Base-by-base conservation (phyloP, 2,329 filamentous ascomycete species). In the Dactylellina parvicollis region DNA sequence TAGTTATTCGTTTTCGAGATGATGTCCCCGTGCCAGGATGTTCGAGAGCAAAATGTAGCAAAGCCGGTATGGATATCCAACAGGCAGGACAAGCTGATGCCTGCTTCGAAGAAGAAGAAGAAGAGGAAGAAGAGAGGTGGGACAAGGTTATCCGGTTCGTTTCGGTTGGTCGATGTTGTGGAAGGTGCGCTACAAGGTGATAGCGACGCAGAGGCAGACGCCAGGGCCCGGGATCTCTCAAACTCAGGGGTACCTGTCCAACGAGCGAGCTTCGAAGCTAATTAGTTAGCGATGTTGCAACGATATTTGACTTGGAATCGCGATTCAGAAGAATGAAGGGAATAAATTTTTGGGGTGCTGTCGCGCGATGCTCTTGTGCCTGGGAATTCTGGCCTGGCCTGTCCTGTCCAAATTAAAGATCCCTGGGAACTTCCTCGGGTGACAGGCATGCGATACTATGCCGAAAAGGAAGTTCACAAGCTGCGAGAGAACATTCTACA, bases 221-320 rank as follows among this genome's bases (percentile, higher is more conserved):
- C 42, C 54, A 54, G 54, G 60, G 42, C 54, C 56, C 60, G 28
- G 47, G 42, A 42, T 57, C 16, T 46, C 42, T 73, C 60, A 73
- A 73, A 73, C 69, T 73, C 69, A 73, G 61, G 69, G 69, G 54
- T 67, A 46, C 69, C 69, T 73, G 69, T 66, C 67, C 67, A 65
- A 65, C 67, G 40, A 65, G 60, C 67, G 40, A 65, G 67, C 49
- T 59, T 50, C 50, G 28, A 65, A 52, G 42, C 47, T 44, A 72
- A 64, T 72, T 73, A 72, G 59, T 72, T 73, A 73, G 69, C 60
- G 49, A 61, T 50, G 69, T 66, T 66, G 47, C 69, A 73, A 46
- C 54, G 60, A 66, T 73, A 65, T 64, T n/a, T 66, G 40, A 28
- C 46, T 64, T 44, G 46, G 56, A 52, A 56, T 64, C 66, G 57